phyloP scores from a whole-genome alignment of 495 filamentous ascomycete genomes.

The Aspergillus nanangensis region DNA sequence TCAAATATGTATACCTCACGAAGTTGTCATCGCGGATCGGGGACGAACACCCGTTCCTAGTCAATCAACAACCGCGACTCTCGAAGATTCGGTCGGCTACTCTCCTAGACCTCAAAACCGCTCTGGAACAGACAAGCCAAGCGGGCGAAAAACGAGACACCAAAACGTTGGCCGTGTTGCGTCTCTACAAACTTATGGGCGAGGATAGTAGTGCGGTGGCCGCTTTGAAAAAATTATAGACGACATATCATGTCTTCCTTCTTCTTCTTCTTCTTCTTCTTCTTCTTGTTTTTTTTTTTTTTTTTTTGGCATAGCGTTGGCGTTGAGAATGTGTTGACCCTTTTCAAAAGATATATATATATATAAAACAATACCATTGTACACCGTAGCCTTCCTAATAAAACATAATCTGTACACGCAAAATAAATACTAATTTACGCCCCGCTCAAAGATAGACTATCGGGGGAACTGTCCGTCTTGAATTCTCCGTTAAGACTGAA shows the following conservation, averaged over 20 bases:
- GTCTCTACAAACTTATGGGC: conserved; percentile 71
- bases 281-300: too few relatives aligned
- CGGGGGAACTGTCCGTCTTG: conserved; percentile 51
- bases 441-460: conserved; percentile 38
- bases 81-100: conserved; percentile 67
- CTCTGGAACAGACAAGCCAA: conserved; percentile 65
- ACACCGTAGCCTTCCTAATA: conserved; percentile 41
- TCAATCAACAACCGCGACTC: conserved; percentile 52
- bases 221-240: conserved; percentile 56
- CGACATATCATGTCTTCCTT: too few relatives aligned
- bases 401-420: conserved; percentile 43
- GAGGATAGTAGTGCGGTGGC: conserved; percentile 63
- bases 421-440: conserved; percentile 40
- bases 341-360: conserved; percentile 21
- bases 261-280: too few relatives aligned
- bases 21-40: conserved; percentile 49
- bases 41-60: conserved; percentile 61
- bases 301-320: conserved; percentile 41
- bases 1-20: conserved; percentile 53
- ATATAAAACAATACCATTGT: conserved; percentile 49
- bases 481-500: conserved; percentile 82
- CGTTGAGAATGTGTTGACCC: conserved; percentile 24
- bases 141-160: conserved; percentile 48
- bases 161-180: conserved; percentile 64
- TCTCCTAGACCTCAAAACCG: conserved; percentile 75